Conservation (phyloP, 202 grass and related monocot genomes). For the Saccharum hybrid region DNA sequence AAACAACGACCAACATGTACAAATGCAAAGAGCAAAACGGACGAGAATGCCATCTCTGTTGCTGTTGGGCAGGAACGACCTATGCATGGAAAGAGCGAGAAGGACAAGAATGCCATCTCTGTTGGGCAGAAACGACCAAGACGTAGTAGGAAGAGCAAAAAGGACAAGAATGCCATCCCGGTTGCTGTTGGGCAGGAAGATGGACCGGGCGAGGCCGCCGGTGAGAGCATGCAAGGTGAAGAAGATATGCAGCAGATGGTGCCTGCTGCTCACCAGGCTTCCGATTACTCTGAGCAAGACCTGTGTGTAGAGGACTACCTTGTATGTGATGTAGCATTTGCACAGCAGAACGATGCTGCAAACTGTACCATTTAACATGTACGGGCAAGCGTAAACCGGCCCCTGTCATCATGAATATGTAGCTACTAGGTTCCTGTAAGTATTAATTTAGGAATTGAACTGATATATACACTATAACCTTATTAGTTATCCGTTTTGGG, state of each 20-base stretch:
- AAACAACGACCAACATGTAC: not conserved
- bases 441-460: not conserved
- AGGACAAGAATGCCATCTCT: too few species aligned
- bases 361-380: not conserved
- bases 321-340: not conserved
- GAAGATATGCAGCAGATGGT: not conserved
- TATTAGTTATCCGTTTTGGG: too few species aligned
- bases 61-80: too few species aligned
- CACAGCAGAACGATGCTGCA: not conserved
- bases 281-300: not conserved
- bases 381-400: not conserved
- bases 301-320: constrained; percentile 11
- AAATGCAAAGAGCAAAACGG: not conserved
- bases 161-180: not conserved
- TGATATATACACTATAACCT: not conserved
- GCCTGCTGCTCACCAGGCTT: not conserved
- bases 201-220: not conserved
- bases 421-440: too few species aligned
- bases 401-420: not conserved
- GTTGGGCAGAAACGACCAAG: not conserved
- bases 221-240: not conserved
- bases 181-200: not conserved
- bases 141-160: not conserved
- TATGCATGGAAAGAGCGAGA: too few species aligned
- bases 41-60: too few species aligned